Evolutionary conservation across 2,329 filamentous ascomycete species (phyloP).

Genomic region (Pleoardoris graminearum): DNA sequence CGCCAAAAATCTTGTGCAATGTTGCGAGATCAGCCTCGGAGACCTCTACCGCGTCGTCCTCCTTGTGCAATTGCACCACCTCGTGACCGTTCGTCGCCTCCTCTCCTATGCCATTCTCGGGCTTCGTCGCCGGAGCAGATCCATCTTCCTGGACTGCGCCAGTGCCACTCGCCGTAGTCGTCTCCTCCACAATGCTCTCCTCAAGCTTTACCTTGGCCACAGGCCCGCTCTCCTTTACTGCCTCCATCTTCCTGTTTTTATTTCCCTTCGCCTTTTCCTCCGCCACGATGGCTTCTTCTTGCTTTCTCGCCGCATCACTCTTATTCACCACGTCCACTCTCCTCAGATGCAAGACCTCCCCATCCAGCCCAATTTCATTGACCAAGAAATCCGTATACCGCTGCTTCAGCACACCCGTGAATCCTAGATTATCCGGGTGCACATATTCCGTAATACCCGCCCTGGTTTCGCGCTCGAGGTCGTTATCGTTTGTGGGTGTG

Average conservation of each 20-base stretch:
- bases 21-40: slow-evolving; percentile 43
- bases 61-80: neutral
- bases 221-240: slow-evolving; percentile 5
- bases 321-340: slow-evolving; percentile 45
- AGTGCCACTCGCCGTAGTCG: slow-evolving; percentile 16
- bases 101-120: neutral
- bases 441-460: slow-evolving; percentile 68
- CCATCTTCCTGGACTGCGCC: slow-evolving; percentile 1
- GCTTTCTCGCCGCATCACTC: slow-evolving; percentile 35
- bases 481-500: slow-evolving; percentile 24
- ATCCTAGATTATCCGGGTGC: slow-evolving; percentile 60
- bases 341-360: slow-evolving; percentile 73
- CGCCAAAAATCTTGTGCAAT: slow-evolving; percentile 56
- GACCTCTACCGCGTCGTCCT: slow-evolving; percentile 29
- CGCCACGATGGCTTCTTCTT: slow-evolving; percentile 27
- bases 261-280: slow-evolving; percentile 21
- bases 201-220: slow-evolving; percentile 2
- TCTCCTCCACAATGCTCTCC: slow-evolving; percentile 3
- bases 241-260: slow-evolving; percentile 28
- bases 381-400: slow-evolving; percentile 90
- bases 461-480: slow-evolving; percentile 48
- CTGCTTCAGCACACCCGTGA: slow-evolving; percentile 69
- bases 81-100: neutral
- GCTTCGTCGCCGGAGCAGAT: slow-evolving; percentile 1
- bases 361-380: slow-evolving; percentile 80